Base-by-base conservation (phyloP, 306 rosid species). In the Comarum palustre region DNA sequence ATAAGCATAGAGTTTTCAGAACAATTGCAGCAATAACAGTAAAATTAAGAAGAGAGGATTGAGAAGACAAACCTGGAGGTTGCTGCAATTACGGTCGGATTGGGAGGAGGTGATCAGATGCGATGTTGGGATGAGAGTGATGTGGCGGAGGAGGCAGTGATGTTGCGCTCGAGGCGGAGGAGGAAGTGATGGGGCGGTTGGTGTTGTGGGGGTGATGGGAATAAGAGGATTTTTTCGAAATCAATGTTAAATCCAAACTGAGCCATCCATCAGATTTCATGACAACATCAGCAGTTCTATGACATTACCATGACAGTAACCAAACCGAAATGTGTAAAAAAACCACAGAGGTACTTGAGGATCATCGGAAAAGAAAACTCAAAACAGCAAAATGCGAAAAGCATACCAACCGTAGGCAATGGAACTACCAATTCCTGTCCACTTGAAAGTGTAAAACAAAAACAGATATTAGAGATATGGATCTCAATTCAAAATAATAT, bases 291-390 rank as follows among this genome's bases (percentile, higher is more conserved):
- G 67, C 80, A 78, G 72, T 57, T 78, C 81, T 68, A 80, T 59
- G 83, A 78, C 57, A 81, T 75, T 64, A 72, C 78, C 70, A 69
- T 74, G 82, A 78, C 81, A 81, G 73, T 66, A 79, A 71, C 75
- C 78, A 77, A 74, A 75, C 74, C 73, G 32, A 75, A 58, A 16
- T 41, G 60, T 71, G 75, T 48, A 74, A 51, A 52, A n/a, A 68
- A 72, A 70, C 78, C 77, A 75, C 57, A 55, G 59, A 71, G 69
- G 42, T 68, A 75, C 80, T 77, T 68, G 70, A 70, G 71, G 84
- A 81, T 75, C 72, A 79, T 77, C 78, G 77, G 51, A 55, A 84
- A 68, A 83, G 70, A 73, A 73, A 73, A 75, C 39, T 62, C 84
- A 51, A 78, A 78, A 78, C 73, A 42, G 14, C 3, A 72, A 75